A percentile compares a stretch with the other conserved stretches of the same genome.
Conservation (phyloP, 2,329 filamentous ascomycete genomes). For the Didymella segeticola region DNA sequence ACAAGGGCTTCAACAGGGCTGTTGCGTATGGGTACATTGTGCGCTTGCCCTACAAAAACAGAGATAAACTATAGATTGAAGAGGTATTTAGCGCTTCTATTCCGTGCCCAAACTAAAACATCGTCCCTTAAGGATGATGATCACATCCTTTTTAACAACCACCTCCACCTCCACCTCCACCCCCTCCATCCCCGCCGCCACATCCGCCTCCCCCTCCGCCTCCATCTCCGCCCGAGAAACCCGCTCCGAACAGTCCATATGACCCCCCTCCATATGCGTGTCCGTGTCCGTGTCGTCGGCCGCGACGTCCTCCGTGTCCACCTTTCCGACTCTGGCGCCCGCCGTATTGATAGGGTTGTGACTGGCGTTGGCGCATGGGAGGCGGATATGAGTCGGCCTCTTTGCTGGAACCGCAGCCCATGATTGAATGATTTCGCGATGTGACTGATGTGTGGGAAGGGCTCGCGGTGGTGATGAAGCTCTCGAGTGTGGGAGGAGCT, state of each 20-base stretch:
- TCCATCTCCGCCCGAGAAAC: conserved; percentile 15
- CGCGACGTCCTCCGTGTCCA: not conserved
- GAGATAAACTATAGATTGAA: too few species aligned
- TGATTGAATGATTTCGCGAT: conserved; percentile 5
- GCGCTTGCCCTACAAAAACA: too few species aligned
- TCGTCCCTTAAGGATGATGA: too few species aligned
- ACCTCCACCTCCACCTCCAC: not conserved
- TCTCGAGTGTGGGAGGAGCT: not conserved
- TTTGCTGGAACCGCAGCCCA: conserved; percentile 27
- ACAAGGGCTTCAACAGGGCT: too few species aligned
- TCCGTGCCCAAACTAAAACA: too few species aligned
- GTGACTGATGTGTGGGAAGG: not conserved
- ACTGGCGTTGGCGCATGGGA: conserved; percentile 22
- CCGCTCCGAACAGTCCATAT: too few species aligned
- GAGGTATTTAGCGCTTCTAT: too few species aligned
- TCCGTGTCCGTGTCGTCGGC: not conserved
- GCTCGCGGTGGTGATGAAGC: too few species aligned
- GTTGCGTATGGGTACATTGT: too few species aligned
- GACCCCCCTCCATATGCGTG: not conserved
- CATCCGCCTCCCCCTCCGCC: conserved; percentile 17
- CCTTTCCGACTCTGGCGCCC: not conserved
- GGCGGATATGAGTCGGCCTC: conserved; percentile 19
- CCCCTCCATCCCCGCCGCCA: not conserved
- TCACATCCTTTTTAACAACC: too few species aligned
- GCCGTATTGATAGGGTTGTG: too few species aligned